Base-by-base conservation (phyloP, 1,284 basidiomycete species). In the Ceratobasidium sp. region DNA sequence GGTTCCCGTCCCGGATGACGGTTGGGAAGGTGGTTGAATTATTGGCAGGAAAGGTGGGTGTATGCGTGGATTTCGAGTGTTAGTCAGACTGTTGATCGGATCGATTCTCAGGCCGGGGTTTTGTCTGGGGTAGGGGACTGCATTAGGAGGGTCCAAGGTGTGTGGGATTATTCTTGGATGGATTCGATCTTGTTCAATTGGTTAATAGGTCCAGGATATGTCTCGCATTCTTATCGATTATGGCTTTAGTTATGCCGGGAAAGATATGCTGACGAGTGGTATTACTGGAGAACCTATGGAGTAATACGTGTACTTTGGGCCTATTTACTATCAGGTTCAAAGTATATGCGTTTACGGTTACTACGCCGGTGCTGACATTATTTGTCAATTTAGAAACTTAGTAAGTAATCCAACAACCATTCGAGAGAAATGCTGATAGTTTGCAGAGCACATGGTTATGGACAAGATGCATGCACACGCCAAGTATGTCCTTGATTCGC, bases 1-100 rank as follows among this genome's bases (percentile, higher is more conserved):
- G 98, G 80, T 99, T 99, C 87, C 98, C 98, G 1, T 98, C 95
- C 74, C 95, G 98, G 72, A 99, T 99, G 97, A 98, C 98, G 41
- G 98, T 99, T 51, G 98, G 98, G 59, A 99, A 99, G 85, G 99
- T 99, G 98, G 97, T 99, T 75, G 98, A 99, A 83, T 86, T 98
- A 29, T 85, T 99, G 27, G 93, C 95, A 22, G 97, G 98, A 71
- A 98, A 98, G 87, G 92, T 92, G 39, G n/a, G 76, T 65, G 8
- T 41, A 75, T 74, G 81, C 78, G 58, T 69, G 24, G 3, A 34
- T 58, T 37, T n/a, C 9, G 31, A 58, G 9, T 9, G 19, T 48
- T n/a, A 16, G 46, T 22, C 11, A 11, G 4, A 9, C 76, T 69
- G 56, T 56, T 74, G 37, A 48, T 68, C 65, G 66, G 74, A 19